These are phyloP conservation scores for Spergularia bocconei DNA, from an alignment of 148 eudicot species.

Conservation along the genomic window DNA sequence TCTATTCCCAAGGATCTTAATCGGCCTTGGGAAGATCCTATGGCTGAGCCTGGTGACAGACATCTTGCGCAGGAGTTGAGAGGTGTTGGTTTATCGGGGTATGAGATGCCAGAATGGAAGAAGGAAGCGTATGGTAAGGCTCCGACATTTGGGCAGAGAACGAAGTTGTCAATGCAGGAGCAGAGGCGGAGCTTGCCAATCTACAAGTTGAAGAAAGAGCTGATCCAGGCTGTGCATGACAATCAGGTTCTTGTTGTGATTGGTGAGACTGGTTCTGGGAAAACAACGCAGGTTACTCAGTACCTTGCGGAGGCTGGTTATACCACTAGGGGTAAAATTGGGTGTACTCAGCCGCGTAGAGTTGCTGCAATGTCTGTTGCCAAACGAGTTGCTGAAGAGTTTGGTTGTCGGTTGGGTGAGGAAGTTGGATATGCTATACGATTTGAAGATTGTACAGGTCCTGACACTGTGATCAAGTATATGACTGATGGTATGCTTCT, in stretches of 20 bases:
- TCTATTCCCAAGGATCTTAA: slow-evolving; percentile 92
- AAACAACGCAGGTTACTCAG: slow-evolving; percentile 92
- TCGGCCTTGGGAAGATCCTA: slow-evolving; percentile 99
- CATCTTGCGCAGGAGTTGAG: slow-evolving; percentile 92
- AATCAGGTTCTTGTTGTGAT: slow-evolving; percentile 92
- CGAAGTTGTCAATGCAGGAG: slow-evolving; percentile 80
- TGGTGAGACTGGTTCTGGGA: slow-evolving; percentile 95
- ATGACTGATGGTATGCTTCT: slow-evolving; percentile 99
- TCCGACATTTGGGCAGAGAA: slow-evolving; percentile 77
- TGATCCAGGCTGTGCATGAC: slow-evolving; percentile 78
- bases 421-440: slow-evolving; percentile 96
- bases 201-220: slow-evolving; percentile 69
- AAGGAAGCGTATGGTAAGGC: slow-evolving; percentile 88
- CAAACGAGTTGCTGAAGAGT: slow-evolving; percentile 92
- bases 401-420: slow-evolving; percentile 91
- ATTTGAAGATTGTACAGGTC: slow-evolving; percentile 91
- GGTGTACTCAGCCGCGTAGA: slow-evolving; percentile 94
- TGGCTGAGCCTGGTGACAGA: slow-evolving; percentile 94
- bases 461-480: slow-evolving; percentile 88
- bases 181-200: slow-evolving; percentile 90
- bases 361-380: slow-evolving; percentile 98
- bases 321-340: slow-evolving; percentile 82
- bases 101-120: slow-evolving; percentile 97
- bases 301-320: slow-evolving; percentile 94
- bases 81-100: slow-evolving; percentile 83